Conservation (phyloP, 768 basidiomycete species). For the Amanita jacksonii region DNA sequence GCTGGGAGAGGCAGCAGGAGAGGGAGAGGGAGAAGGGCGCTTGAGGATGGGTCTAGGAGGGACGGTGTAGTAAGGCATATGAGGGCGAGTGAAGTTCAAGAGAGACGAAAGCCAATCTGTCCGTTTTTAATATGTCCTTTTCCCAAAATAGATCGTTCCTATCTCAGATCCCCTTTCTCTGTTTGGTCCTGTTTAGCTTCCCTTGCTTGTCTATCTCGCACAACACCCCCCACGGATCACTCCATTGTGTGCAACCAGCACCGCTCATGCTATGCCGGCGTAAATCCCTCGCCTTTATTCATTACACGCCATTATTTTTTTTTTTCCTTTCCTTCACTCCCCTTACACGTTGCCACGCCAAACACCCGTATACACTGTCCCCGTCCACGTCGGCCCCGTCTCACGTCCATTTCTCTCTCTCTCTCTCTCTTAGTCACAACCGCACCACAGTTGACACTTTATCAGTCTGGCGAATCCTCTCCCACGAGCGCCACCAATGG, state of each 20-base stretch:
- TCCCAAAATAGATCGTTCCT: background rate
- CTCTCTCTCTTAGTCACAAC: too few relatives aligned
- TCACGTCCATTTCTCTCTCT: too few relatives aligned
- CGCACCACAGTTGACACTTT: too few relatives aligned
- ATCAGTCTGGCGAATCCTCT: too few relatives aligned
- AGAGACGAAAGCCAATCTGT: background rate
- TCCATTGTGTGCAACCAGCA: background rate
- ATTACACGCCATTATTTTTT: too few relatives aligned
- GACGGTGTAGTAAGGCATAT: constrained; percentile 16
- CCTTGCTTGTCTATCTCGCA: constrained; percentile 4
- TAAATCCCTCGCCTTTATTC: constrained; percentile 10
- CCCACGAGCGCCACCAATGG: too few relatives aligned
- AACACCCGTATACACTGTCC: background rate
- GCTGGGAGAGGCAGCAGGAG: constrained; percentile 20
- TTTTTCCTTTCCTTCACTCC: too few relatives aligned
- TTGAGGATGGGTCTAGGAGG: constrained; percentile 54
- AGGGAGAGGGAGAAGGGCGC: constrained; percentile 19
- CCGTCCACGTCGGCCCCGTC: too few relatives aligned
- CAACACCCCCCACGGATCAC: constrained; percentile 1
- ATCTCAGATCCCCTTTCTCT: too few relatives aligned
- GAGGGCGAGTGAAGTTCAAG: background rate
- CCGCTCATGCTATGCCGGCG: constrained; percentile 3
- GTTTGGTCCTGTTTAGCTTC: background rate
- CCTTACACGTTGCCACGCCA: background rate
- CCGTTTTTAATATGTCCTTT: background rate